Evolutionary conservation across 257 asterid genomes (phyloP).

Genomic region (Misopates orontium): DNA sequence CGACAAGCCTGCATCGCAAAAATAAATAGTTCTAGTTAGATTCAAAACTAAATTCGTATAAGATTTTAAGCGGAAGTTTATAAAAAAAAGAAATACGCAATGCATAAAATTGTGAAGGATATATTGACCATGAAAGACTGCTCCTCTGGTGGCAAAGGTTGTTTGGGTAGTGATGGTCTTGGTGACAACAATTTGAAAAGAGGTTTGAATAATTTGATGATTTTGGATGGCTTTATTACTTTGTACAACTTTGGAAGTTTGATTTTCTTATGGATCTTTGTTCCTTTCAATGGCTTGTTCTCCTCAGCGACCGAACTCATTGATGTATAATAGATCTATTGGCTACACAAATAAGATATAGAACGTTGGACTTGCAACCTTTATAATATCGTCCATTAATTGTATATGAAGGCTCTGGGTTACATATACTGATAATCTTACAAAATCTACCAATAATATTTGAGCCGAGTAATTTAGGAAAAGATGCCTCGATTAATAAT

Average conservation of each 20-base stretch:
- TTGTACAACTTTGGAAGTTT: constrained; percentile 4
- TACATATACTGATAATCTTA: neutral
- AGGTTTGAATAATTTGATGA: constrained; percentile 12
- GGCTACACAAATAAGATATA: no score
- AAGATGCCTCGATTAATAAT: neutral
- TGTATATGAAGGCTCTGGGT: no score
- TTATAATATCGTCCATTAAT: no score
- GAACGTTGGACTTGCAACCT: no score
- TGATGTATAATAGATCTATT: no score
- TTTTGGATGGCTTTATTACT: neutral
- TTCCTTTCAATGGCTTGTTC: constrained; percentile 2
- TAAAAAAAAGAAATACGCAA: neutral
- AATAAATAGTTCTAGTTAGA: neutral
- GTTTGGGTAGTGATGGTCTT: neutral
- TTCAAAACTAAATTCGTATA: no score
- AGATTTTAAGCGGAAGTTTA: neutral
- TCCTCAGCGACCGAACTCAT: constrained; percentile 12
- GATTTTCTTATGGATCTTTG: neutral
- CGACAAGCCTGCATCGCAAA: constrained; percentile 28
- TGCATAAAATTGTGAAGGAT: neutral
- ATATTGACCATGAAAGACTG: constrained; percentile 32
- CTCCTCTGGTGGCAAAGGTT: neutral
- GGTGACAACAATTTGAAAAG: neutral
- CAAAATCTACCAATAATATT: neutral
- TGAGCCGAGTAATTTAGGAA: neutral